These are phyloP conservation scores for Arthrocladium fulminans DNA, from an alignment of 2,329 filamentous ascomycete genomes.

Conservation along the genomic window DNA sequence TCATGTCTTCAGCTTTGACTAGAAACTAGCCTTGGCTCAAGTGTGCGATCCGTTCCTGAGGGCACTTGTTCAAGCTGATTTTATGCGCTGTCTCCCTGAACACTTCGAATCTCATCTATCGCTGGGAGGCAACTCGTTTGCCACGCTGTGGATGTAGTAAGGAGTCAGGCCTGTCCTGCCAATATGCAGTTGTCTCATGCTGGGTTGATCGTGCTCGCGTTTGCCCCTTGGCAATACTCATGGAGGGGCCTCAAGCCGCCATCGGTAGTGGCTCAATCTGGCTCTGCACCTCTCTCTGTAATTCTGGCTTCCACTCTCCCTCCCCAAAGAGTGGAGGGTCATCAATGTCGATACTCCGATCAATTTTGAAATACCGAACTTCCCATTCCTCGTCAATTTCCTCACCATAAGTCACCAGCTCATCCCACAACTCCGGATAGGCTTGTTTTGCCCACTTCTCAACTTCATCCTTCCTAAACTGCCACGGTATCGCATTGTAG, in stretches of 20 bases:
- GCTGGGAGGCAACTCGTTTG: no score
- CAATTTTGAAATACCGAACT: constrained; percentile 22
- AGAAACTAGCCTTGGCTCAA: no score
- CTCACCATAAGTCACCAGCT: constrained; percentile 41
- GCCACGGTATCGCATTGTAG: constrained; percentile 63
- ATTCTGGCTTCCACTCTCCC: constrained; percentile 19
- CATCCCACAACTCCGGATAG: constrained; percentile 61
- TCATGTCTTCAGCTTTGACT: no score
- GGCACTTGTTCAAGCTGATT: no score
- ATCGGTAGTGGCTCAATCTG: constrained; percentile 12
- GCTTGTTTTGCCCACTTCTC: constrained; percentile 63
- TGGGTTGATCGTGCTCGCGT: no score
- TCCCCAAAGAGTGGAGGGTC: constrained; percentile 18
- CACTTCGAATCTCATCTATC: no score
- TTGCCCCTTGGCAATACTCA: no score
- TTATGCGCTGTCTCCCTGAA: no score
- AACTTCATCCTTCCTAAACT: constrained; percentile 58
- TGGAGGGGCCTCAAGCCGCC: neutral
- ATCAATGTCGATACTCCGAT: constrained; percentile 17
- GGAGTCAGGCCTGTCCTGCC: no score
- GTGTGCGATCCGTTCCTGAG: no score
- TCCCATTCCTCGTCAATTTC: constrained; percentile 24
- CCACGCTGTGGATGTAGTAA: no score
- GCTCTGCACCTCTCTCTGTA: constrained; percentile 13
- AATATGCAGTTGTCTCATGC: no score